These are phyloP conservation scores for Fraxinus floribunda DNA, from an alignment of 305 asterid genomes.

Conservation along the genomic window DNA sequence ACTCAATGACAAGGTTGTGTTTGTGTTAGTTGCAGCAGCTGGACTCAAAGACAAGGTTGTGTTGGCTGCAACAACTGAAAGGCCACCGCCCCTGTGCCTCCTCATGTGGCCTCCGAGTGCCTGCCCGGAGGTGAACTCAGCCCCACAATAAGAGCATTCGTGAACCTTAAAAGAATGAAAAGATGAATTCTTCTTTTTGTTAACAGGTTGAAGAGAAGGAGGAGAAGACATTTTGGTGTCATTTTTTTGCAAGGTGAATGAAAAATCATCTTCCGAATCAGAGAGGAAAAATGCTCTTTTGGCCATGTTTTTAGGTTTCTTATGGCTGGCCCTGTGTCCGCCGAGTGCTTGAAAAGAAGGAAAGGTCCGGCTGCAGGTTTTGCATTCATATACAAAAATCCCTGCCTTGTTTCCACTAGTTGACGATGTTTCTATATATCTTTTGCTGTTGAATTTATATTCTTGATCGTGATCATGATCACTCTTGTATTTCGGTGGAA, in stretches of 20 bases:
- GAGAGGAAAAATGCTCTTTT: conserved; percentile 13
- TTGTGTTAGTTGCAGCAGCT: conserved; percentile 17
- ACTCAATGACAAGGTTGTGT: conserved; percentile 30
- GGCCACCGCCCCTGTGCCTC: conserved; percentile 49
- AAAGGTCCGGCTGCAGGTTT: conserved; percentile 65
- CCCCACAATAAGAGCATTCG: conserved; percentile 78
- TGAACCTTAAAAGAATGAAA: conserved; percentile 45
- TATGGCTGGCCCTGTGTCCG: conserved; percentile 91
- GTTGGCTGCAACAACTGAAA: conserved; percentile 17
- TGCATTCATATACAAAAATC: conserved; percentile 62
- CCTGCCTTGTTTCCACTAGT: conserved; percentile 8
- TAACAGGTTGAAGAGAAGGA: conserved; percentile 38
- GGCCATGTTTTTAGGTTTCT: conserved; percentile 49
- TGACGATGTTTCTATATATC: conserved; percentile 27
- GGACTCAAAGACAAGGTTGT: conserved; percentile 32
- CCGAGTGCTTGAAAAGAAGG: conserved; percentile 88
- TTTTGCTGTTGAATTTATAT: conserved; percentile 40
- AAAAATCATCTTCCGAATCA: conserved; percentile 33
- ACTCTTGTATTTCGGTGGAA: conserved; percentile 7
- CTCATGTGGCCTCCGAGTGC: conserved; percentile 98
- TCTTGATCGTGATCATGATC: background rate
- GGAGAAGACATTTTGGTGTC: conserved; percentile 35
- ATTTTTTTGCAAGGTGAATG: conserved; percentile 9
- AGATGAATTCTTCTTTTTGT: conserved; percentile 26
- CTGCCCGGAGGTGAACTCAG: conserved; percentile 80